Base-by-base conservation (phyloP, 1,284 basidiomycete species). In the Apiotrichum montevideense region DNA sequence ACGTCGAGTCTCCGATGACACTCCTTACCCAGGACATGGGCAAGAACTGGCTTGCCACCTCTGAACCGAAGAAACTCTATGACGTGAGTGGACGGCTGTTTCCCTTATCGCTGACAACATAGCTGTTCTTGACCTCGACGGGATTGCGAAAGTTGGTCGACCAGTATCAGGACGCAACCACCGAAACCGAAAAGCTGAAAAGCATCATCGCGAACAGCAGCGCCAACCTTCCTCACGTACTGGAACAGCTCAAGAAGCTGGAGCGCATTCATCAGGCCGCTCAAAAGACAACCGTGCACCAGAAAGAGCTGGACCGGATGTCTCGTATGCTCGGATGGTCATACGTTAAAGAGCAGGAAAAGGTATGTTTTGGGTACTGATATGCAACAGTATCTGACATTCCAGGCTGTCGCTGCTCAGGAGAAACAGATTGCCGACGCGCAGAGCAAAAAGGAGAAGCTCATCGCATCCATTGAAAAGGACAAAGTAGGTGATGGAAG, bases 1-100 rank as follows among this genome's bases (percentile, higher is more conserved):
- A 78, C 63, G 89, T 98, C 58, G 96, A 98, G 72, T 97, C 97
- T 68, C 94, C 94, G 0, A 85, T 98, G 82, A 96, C 93, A 62
- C 86, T 98, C 42, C 80, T 95, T 37, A 95, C 90, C 1, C 93
- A 96, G 80, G 90, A 90, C 82, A 72, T 82, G 49, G 83, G 85
- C 2, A 82, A 91, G 41, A 87, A 90, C 65, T 99, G 98, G 77
- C 79, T 99, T 64, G 87, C 88, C 56, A 85, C 86, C 3, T 88
- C 92, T 2, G 83, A 86, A 50, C 83, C 90, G 2, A 75, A 81
- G n/a, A 89, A 94, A 74, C 93, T 97, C 73, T 98, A 98, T 78
- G 84, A 87, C 74, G 92, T 88, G 67, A 14, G 80, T 66, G 3
- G 3, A 39, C 10, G 6, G 29, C 21, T 47, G n/a, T 39, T 6